These are phyloP conservation scores for Cytospora leucostoma DNA, from an alignment of 2,329 filamentous ascomycete genomes.

Conservation along the genomic window DNA sequence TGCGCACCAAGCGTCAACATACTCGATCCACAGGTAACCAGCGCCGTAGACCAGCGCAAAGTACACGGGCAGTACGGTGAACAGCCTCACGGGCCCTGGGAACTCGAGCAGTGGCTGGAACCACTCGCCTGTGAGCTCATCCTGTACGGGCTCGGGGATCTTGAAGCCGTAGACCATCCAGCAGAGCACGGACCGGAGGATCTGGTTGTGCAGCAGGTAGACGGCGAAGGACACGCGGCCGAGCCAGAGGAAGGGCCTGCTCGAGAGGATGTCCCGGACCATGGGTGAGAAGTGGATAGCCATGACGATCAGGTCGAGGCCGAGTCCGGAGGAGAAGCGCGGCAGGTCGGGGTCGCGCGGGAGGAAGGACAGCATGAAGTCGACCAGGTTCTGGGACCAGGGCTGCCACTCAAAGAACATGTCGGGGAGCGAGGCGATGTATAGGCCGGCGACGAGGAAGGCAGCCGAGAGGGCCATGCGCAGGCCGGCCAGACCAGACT, in stretches of 20 bases:
- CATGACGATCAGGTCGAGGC: constrained; percentile 26
- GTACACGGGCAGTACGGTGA: constrained; percentile 25
- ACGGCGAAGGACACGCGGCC: constrained; percentile 28
- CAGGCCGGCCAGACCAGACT: constrained; percentile 24
- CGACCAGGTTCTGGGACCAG: constrained; percentile 25
- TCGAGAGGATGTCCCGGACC: constrained; percentile 24
- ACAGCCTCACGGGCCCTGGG: constrained; percentile 23
- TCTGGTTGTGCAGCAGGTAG: constrained; percentile 29
- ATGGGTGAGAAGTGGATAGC: constrained; percentile 27
- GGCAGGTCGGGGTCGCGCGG: constrained; percentile 27
- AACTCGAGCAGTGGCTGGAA: constrained; percentile 24
- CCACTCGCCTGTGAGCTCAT: constrained; percentile 24
- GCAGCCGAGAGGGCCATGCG: constrained; percentile 24
- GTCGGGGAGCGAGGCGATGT: constrained; percentile 26
- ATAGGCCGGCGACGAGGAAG: constrained; percentile 26
- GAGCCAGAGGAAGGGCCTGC: constrained; percentile 27
- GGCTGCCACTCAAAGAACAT: constrained; percentile 26
- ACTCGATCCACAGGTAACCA: constrained; percentile 27
- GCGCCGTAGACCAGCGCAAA: constrained; percentile 25
- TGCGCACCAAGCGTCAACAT: constrained; percentile 26
- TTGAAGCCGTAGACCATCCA: constrained; percentile 28
- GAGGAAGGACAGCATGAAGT: constrained; percentile 25
- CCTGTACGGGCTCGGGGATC: constrained; percentile 25
- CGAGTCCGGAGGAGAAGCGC: constrained; percentile 27
- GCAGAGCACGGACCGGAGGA: constrained; percentile 28